phyloP scores from a whole-genome alignment of 2,329 filamentous ascomycete genomes.

The Hymenoscyphus infarciens region DNA sequence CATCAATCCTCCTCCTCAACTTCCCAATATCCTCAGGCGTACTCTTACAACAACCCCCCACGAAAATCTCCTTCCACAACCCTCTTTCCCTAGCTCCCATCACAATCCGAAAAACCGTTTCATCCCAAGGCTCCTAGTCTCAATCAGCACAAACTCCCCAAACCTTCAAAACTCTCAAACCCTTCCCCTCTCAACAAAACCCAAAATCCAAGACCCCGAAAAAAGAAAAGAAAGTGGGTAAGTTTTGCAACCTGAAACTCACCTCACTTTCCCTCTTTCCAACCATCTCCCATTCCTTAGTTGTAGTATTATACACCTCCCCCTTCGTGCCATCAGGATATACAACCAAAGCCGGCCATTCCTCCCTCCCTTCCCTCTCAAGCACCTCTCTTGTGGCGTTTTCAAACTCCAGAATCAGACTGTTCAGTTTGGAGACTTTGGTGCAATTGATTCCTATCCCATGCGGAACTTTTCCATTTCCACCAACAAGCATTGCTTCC shows the following conservation, averaged over 20 bases:
- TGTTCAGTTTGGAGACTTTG: slow-evolving; percentile 59
- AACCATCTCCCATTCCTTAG: slow-evolving; percentile 55
- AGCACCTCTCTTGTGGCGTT: slow-evolving; percentile 42
- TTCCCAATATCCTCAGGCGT: slow-evolving; percentile 34
- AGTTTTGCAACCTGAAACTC: background rate
- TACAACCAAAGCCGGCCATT: slow-evolving; percentile 54
- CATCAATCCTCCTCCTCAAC: slow-evolving; percentile 28
- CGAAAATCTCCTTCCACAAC: slow-evolving; percentile 37
- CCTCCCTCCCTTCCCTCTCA: slow-evolving; percentile 33
- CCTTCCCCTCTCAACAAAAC: background rate
- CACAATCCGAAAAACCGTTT: slow-evolving; percentile 37
- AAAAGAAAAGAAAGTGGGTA: background rate
- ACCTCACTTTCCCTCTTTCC: slow-evolving; percentile 19
- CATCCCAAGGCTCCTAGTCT: slow-evolving; percentile 36
- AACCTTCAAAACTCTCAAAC: no score
- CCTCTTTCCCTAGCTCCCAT: slow-evolving; percentile 27
- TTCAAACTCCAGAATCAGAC: slow-evolving; percentile 54
- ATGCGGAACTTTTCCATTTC: slow-evolving; percentile 43
- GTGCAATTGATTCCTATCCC: slow-evolving; percentile 68
- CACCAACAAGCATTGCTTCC: slow-evolving; percentile 32
- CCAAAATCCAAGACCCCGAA: background rate
- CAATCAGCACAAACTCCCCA: background rate
- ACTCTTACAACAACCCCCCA: slow-evolving; percentile 46
- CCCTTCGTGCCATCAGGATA: slow-evolving; percentile 69
- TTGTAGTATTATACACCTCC: slow-evolving; percentile 62